These are phyloP conservation scores for Wallacemonas rigidus DNA, from an alignment of 208 protist species.

Conservation along the genomic window DNA sequence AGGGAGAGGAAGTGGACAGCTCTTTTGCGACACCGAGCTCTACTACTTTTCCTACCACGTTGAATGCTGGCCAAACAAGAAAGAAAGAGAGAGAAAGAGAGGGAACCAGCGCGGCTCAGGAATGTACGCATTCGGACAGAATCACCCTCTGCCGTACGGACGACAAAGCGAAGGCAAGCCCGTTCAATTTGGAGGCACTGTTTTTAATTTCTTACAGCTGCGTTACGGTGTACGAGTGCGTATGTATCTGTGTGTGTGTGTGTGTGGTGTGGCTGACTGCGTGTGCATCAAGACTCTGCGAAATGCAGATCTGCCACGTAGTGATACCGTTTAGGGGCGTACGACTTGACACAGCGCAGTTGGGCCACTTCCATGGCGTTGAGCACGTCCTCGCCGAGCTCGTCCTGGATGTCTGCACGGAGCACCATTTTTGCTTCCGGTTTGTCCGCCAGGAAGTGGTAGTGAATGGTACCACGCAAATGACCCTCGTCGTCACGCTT, in stretches of 20 bases:
- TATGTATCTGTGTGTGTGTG: slow-evolving; percentile 1
- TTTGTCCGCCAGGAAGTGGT: slow-evolving; percentile 86
- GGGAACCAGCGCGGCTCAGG: too few relatives aligned
- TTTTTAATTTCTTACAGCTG: too few relatives aligned
- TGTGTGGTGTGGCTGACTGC: background rate
- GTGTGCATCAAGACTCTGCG: background rate
- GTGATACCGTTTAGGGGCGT: slow-evolving; percentile 85
- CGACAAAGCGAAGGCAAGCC: too few relatives aligned
- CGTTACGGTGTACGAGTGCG: too few relatives aligned
- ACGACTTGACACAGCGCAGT: slow-evolving; percentile 89
- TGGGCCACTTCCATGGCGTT: slow-evolving; percentile 28
- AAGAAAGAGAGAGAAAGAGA: too few relatives aligned
- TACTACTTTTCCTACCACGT: too few relatives aligned
- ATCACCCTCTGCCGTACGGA: too few relatives aligned
- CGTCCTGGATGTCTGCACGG: slow-evolving; percentile 42
- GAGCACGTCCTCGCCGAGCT: slow-evolving; percentile 50
- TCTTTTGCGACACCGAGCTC: too few relatives aligned
- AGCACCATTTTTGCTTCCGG: slow-evolving; percentile 27
- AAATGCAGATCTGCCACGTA: slow-evolving; percentile 43
- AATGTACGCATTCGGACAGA: too few relatives aligned
- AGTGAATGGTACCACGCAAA: slow-evolving; percentile 74
- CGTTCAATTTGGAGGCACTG: too few relatives aligned
- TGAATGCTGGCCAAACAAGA: too few relatives aligned
- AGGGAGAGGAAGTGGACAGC: too few relatives aligned
- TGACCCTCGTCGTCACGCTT: slow-evolving; percentile 28